Conservation (phyloP, 2,329 filamentous ascomycete species). For the Verticillium dahliae region DNA sequence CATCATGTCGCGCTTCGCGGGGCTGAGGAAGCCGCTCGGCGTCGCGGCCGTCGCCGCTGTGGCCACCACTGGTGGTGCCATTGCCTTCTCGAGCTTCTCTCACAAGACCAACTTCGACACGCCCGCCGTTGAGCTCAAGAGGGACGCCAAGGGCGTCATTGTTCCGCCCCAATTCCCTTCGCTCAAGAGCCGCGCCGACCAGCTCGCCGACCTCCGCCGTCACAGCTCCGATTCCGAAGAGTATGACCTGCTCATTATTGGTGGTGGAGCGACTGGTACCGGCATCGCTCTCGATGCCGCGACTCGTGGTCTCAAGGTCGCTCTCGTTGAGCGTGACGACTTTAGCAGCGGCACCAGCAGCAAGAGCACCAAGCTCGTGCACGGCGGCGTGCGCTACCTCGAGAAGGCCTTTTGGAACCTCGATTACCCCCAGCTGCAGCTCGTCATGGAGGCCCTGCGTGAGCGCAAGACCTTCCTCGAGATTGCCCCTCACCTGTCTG, state of each 20-base stretch:
- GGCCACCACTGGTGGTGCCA: constrained; percentile 19
- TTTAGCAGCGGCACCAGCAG: constrained; percentile 77
- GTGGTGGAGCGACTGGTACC: constrained; percentile 71
- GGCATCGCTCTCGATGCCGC: constrained; percentile 78
- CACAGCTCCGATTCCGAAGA: constrained; percentile 37
- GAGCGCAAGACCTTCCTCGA: constrained; percentile 80
- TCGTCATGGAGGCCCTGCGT: constrained; percentile 75
- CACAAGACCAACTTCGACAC: constrained; percentile 23
- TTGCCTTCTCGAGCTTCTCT: constrained; percentile 19
- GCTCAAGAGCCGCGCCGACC: constrained; percentile 26
- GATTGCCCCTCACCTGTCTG: constrained; percentile 75
- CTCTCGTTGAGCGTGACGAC: constrained; percentile 76
- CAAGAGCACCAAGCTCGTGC: constrained; percentile 83
- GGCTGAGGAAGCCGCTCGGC: constrained; percentile 26
- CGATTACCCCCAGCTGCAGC: constrained; percentile 74
- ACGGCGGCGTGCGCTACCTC: constrained; percentile 77
- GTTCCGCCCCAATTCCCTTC: constrained; percentile 28
- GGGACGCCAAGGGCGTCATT: constrained; percentile 28
- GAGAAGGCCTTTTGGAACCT: constrained; percentile 84
- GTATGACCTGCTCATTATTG: constrained; percentile 75
- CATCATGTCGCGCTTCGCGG: constrained; percentile 27
- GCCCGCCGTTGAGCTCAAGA: constrained; percentile 25
- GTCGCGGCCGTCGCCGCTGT: constrained; percentile 17
- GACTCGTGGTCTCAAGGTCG: constrained; percentile 72
- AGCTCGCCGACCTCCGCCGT: constrained; percentile 32